A percentile compares a stretch with the other conserved stretches of the same genome.
phyloP scores from a whole-genome alignment of 352 stramenopile genomes.

The Proteromonas lacertae region DNA sequence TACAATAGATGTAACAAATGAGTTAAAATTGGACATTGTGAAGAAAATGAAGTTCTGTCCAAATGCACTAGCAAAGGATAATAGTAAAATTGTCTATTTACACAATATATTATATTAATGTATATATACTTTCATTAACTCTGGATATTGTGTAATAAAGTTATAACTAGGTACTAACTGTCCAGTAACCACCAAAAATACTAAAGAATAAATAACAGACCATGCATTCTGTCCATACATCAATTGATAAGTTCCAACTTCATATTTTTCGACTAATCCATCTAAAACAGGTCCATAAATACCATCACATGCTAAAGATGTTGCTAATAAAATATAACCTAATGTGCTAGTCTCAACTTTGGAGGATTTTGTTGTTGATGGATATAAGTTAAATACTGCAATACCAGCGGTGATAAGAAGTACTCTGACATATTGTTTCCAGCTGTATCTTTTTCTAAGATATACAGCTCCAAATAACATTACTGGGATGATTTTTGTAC shows the following conservation, averaged over 20 bases:
- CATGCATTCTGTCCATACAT: conserved; percentile 43
- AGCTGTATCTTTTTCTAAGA: conserved; percentile 52
- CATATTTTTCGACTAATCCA: conserved; percentile 19
- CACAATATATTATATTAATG: no score
- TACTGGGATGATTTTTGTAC: conserved; percentile 92
- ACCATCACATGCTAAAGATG: no score
- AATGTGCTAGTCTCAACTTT: conserved; percentile 9
- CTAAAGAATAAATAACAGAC: conserved; percentile 23
- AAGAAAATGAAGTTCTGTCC: conserved; percentile 99
- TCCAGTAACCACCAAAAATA: conserved; percentile 20
- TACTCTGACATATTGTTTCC: conserved; percentile 22
- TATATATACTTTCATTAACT: conserved; percentile 15
- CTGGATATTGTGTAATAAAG: conserved; percentile 26
- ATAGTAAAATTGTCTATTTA: conserved; percentile 40
- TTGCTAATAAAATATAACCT: conserved; percentile 22
- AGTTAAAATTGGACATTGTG: conserved; percentile 82
- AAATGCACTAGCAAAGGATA: conserved; percentile 66
- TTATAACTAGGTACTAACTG: conserved; percentile 18
- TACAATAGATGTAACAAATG: conserved; percentile 87
- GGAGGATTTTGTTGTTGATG: conserved; percentile 19
- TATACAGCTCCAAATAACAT: conserved; percentile 62
- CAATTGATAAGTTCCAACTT: conserved; percentile 37
- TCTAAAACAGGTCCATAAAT: no score
- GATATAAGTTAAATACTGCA: conserved; percentile 22
- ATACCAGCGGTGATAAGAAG: conserved; percentile 24